Percentiles rank a stretch among this genome's conserved stretches.
Conservation (phyloP, 805 yeast species). For the Saturnispora silvae region DNA sequence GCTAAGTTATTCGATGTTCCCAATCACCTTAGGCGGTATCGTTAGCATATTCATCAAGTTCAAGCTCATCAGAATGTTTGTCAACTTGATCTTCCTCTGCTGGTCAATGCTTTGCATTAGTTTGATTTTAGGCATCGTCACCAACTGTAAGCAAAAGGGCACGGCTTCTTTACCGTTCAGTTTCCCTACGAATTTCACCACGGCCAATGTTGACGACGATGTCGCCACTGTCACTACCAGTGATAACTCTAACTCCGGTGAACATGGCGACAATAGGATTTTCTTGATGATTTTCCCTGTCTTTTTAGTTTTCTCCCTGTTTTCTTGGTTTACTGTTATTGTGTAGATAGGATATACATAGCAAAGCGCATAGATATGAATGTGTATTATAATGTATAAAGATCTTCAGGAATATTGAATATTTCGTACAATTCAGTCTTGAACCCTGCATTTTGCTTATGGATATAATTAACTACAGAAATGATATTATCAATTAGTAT, state of each 20-base stretch:
- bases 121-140: conserved; percentile 38
- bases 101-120: conserved; percentile 48
- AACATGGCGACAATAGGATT: conserved; percentile 37
- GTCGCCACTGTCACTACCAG: background rate
- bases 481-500: conserved; percentile 32
- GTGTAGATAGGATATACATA: conserved; percentile 23
- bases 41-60: conserved; percentile 33
- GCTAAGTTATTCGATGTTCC: conserved; percentile 45
- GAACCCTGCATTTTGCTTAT: conserved; percentile 22
- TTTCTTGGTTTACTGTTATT: conserved; percentile 46
- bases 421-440: conserved; percentile 27
- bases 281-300: conserved; percentile 46
- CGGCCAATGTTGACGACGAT: background rate
- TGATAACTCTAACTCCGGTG: background rate
- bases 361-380: too few species aligned
- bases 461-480: conserved; percentile 27
- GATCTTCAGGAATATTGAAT: conserved; percentile 35
- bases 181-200: too few species aligned
- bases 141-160: conserved; percentile 22
- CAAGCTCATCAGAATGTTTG: conserved; percentile 31
- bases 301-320: conserved; percentile 38
- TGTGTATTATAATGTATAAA: conserved; percentile 11
- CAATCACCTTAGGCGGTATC: conserved; percentile 39
- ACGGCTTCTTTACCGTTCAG: conserved; percentile 12
- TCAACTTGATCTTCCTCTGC: conserved; percentile 31